A percentile compares a stretch with the other conserved stretches of the same genome.
These are phyloP conservation scores for Vaccinium corymbosum DNA, from an alignment of 148 eudicot species.

Conservation along the genomic window DNA sequence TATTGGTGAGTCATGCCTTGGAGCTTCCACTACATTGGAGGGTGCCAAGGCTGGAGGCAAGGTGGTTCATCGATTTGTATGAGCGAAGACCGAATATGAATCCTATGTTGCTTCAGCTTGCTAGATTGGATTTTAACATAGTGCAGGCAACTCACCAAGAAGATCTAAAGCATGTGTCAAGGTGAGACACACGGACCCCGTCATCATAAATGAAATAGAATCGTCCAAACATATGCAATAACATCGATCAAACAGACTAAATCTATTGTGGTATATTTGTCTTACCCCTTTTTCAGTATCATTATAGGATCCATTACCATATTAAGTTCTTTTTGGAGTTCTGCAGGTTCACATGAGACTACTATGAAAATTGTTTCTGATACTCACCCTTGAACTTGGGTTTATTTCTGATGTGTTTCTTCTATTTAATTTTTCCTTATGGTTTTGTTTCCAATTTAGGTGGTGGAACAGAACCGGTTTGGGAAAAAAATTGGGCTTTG, in stretches of 20 bases:
- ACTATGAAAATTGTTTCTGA: no score
- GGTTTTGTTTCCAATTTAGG: neutral
- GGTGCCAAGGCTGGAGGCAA: slow-evolving; percentile 15
- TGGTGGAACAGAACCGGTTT: neutral
- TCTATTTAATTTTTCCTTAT: neutral
- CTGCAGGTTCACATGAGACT: no score
- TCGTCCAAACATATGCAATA: neutral
- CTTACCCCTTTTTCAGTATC: no score
- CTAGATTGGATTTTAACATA: slow-evolving; percentile 16
- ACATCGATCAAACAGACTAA: neutral
- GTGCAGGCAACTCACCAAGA: slow-evolving; percentile 11
- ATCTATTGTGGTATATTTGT: no score
- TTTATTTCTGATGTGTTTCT: neutral
- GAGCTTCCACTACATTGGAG: slow-evolving; percentile 19
- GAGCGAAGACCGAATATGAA: neutral
- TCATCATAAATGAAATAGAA: no score
- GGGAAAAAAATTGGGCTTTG: neutral
- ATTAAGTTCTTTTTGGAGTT: no score
- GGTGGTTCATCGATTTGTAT: slow-evolving; percentile 14
- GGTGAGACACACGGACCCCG: neutral
- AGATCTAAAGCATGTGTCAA: neutral
- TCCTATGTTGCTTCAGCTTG: neutral
- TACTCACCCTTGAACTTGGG: no score
- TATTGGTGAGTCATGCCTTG: slow-evolving; percentile 15
- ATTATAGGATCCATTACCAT: no score